These are phyloP conservation scores for Talaromyces sp. DNA, from an alignment of 2,329 filamentous ascomycete species.

Conservation along the genomic window DNA sequence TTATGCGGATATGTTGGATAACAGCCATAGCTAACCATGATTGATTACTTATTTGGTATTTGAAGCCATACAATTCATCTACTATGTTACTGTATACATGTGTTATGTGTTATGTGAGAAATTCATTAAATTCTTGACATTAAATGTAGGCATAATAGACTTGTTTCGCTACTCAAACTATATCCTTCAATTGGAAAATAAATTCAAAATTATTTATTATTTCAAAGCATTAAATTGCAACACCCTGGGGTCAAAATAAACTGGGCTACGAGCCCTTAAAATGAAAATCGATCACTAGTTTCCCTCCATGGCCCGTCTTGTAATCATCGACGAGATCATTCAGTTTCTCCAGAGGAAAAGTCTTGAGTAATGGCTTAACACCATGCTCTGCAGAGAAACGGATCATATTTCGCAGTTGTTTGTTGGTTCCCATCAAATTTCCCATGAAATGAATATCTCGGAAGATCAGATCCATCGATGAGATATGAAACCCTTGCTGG, in stretches of 20 bases:
- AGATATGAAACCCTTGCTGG: slow-evolving; percentile 22
- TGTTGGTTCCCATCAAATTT: slow-evolving; percentile 18
- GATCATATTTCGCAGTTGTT: slow-evolving; percentile 19
- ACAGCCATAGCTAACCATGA: slow-evolving; percentile 38
- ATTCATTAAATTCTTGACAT: too few species aligned
- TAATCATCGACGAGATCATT: slow-evolving; percentile 20
- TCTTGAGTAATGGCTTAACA: slow-evolving; percentile 16
- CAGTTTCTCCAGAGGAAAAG: slow-evolving; percentile 18
- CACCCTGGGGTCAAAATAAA: background rate
- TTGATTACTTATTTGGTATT: background rate
- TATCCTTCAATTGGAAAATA: background rate
- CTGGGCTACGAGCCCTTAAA: background rate
- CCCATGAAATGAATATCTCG: slow-evolving; percentile 21
- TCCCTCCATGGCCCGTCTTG: slow-evolving; percentile 16
- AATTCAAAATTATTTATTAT: background rate
- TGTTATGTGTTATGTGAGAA: too few species aligned
- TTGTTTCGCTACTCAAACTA: background rate
- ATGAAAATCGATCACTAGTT: slow-evolving; percentile 16
- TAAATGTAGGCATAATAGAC: background rate
- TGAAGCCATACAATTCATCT: background rate
- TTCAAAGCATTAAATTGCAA: background rate
- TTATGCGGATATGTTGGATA: slow-evolving; percentile 37
- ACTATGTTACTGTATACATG: too few species aligned
- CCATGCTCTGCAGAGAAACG: slow-evolving; percentile 17
- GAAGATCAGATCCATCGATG: slow-evolving; percentile 20